Conservation (phyloP, 164 flowering plant genomes). For the Paratinospora sagittata region DNA sequence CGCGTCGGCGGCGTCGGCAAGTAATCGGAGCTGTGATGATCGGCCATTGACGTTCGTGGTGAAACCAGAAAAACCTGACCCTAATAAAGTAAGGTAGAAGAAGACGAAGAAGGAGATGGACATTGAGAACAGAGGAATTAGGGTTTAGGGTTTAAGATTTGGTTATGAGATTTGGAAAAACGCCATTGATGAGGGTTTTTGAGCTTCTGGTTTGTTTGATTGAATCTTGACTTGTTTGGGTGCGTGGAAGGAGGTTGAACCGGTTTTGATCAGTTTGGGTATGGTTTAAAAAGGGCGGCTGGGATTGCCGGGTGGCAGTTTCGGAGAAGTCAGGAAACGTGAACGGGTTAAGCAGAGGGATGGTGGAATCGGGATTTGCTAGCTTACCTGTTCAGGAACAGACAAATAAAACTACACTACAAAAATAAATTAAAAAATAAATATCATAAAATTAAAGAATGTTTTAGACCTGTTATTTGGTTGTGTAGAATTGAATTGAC, state of each 20-base stretch:
- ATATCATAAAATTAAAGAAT: no score
- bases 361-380: no score
- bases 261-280: no score
- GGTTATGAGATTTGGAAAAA: neutral
- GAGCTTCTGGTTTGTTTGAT: neutral
- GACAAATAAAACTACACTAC: no score
- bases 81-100: neutral
- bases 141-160: constrained; percentile 5
- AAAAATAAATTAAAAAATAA: no score
- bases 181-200: neutral
- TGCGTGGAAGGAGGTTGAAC: neutral
- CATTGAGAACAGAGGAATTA: constrained; percentile 12
- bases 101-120: constrained; percentile 15
- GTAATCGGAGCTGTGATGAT: neutral
- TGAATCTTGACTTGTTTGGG: neutral
- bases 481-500: no score
- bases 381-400: no score
- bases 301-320: neutral
- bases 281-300: neutral
- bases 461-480: no score
- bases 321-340: neutral
- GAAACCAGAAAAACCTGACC: neutral
- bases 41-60: no score
- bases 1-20: constrained; percentile 9
- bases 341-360: no score